Base-by-base conservation (phyloP, 2,329 filamentous ascomycete species). In the Grosmannia serpens region DNA sequence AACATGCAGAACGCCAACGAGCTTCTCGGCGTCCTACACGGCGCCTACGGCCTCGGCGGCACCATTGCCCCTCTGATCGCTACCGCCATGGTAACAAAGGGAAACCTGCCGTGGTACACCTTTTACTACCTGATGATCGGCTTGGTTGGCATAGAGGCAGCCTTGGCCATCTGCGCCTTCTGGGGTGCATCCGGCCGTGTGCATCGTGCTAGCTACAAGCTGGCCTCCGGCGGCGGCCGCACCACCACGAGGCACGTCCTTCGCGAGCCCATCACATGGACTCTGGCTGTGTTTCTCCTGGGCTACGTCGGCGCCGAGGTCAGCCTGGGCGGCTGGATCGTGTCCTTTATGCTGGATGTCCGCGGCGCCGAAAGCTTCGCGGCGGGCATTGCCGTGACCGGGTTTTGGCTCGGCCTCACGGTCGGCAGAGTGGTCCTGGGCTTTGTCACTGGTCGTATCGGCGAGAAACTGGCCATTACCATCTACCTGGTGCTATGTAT, bases 401-500 rank as follows among this genome's bases (percentile, higher is more conserved):
- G 88, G 0, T 95, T 92, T 72, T 95, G 90, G 90, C 79, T 89
- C 50, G 90, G 89, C 0, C 77, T 95, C 62, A 91, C 89, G 0
- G 70, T 89, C 0, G 89, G 90, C 0, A 77, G 90, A 1, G 74
- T 94, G 3, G 69, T 85, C 0, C 71, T 95, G 20, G 88, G 88
- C 0, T 94, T 95, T 64, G 75, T 91, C 4, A 95, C 89, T 1
- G 84, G 85, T 2, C 74, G 78, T 2, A 74, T 89, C 22, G 89
- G 89, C 0, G 89, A 92, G 72, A 89, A 86, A 68, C 67, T 80
- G 20, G 80, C 84, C 46, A 79, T 87, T 56, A 70, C 77, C 7
- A 68, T 74, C 13, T 95, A 94, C 69, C 77, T 92, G 9, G 65
- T 80, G 4, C 67, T 85, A 11, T 79, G 81, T 17, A 80, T 89